phyloP scores from a whole-genome alignment of 2,329 filamentous ascomycete genomes.

The Penicillium sclerotigenum region DNA sequence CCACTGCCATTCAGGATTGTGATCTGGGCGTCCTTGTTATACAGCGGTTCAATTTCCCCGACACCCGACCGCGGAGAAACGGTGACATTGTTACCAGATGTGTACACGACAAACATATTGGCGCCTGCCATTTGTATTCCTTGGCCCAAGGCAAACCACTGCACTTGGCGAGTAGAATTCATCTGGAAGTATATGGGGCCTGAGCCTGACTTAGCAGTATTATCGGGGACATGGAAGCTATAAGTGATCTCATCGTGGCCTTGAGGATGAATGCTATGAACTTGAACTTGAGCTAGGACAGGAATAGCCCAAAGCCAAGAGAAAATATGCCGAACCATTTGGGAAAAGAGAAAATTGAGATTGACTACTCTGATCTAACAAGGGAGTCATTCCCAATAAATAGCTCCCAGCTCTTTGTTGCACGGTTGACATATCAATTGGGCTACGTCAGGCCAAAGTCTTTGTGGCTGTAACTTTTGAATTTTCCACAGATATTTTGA shows the following conservation, averaged over 20 bases:
- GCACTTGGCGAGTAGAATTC: slow-evolving; percentile 50
- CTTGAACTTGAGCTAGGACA: slow-evolving; percentile 13
- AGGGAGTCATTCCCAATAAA: slow-evolving; percentile 1
- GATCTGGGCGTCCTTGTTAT: slow-evolving; percentile 46
- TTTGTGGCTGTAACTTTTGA: neutral
- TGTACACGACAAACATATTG: slow-evolving; percentile 60
- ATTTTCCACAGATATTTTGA: neutral
- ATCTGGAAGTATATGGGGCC: slow-evolving; percentile 60
- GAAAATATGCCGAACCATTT: neutral
- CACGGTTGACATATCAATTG: slow-evolving; percentile 3
- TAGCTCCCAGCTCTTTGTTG: neutral
- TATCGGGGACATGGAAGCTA: slow-evolving; percentile 53
- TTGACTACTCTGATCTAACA: neutral
- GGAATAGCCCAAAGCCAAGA: slow-evolving; percentile 8
- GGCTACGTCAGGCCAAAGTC: slow-evolving; percentile 1
- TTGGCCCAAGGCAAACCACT: slow-evolving; percentile 57
- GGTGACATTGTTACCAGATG: slow-evolving; percentile 54
- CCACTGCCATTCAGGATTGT: slow-evolving; percentile 60
- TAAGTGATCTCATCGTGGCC: slow-evolving; percentile 31
- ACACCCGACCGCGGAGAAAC: slow-evolving; percentile 54
- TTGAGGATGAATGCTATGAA: slow-evolving; percentile 13
- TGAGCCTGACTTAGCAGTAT: slow-evolving; percentile 49
- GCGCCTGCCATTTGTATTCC: slow-evolving; percentile 53
- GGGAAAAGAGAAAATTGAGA: neutral
- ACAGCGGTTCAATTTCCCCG: slow-evolving; percentile 50